Conservation (phyloP, 2,329 filamentous ascomycete genomes). For the Paraconiothyrium brasiliense region DNA sequence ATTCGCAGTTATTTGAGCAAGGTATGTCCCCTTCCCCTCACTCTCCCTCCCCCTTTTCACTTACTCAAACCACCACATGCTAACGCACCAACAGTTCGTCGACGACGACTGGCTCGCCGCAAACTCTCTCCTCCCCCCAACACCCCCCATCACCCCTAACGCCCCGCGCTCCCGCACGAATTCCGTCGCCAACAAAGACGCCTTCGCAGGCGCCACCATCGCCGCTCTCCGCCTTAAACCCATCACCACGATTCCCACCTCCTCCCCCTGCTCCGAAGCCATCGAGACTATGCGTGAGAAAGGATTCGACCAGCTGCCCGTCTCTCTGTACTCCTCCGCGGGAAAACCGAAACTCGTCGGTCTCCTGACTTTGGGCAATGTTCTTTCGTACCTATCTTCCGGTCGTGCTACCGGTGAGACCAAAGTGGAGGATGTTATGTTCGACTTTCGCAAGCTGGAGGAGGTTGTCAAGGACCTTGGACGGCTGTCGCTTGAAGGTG, state of each 20-base stretch:
- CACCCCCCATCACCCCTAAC: constrained; percentile 52
- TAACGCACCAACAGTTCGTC: constrained; percentile 69
- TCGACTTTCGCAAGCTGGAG: constrained; percentile 86
- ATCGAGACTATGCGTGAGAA: constrained; percentile 99
- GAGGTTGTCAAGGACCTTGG: constrained; percentile 85
- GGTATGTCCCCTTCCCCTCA: constrained; percentile 45
- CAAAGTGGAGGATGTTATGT: constrained; percentile 90
- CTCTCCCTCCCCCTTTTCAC: not conserved
- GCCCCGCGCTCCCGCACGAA: constrained; percentile 48
- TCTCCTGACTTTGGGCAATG: constrained; percentile 92
- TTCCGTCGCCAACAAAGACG: constrained; percentile 62
- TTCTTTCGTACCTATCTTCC: constrained; percentile 87
- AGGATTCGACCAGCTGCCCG: constrained; percentile 96
- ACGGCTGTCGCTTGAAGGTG: constrained; percentile 47
- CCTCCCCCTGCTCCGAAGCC: constrained; percentile 80
- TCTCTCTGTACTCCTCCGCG: constrained; percentile 67
- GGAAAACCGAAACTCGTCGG: constrained; percentile 81
- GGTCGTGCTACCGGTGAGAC: constrained; percentile 79
- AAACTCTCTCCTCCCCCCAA: constrained; percentile 84
- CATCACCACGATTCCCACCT: constrained; percentile 81
- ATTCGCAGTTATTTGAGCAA: constrained; percentile 98
- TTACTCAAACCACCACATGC: constrained; percentile 9
- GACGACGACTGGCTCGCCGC: constrained; percentile 99
- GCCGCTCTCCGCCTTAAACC: constrained; percentile 88
- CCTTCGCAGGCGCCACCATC: constrained; percentile 82